Evolutionary conservation across 371 early-diverging fungal species (phyloP).

Genomic region (Massospora cicadina): DNA sequence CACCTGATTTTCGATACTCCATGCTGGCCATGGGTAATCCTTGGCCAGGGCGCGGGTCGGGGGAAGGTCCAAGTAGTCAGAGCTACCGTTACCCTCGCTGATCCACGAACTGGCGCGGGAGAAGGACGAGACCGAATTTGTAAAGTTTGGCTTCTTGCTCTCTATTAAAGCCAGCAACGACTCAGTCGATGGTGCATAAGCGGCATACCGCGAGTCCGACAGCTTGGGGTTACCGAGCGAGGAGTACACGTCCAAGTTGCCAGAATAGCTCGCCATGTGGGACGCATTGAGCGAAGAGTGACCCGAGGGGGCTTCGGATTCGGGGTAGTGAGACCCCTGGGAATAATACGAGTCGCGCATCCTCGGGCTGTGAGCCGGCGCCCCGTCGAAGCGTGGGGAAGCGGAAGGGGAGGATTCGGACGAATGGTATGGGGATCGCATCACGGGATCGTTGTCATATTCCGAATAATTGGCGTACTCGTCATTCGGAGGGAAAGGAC

Average conservation of each 20-base stretch:
- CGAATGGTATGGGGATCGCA: constrained; percentile 6
- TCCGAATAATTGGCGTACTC: constrained; percentile 7
- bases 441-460: not conserved
- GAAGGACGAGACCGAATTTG: constrained; percentile 2
- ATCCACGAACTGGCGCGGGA: constrained; percentile 24
- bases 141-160: constrained; percentile 29
- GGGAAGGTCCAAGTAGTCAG: constrained; percentile 1
- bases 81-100: not conserved
- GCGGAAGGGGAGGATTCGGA: constrained; percentile 3
- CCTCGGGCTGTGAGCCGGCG: not conserved
- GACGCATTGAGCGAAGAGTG: not conserved
- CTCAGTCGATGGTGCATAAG: constrained; percentile 52
- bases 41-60: not conserved
- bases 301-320: not conserved
- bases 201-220: constrained; percentile 43
- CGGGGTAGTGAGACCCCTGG: not conserved
- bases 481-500: not conserved
- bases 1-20: constrained; percentile 35
- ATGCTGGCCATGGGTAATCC: constrained; percentile 42
- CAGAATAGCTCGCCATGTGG: constrained; percentile 12
- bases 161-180: constrained; percentile 52
- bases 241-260: constrained; percentile 39
- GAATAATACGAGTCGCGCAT: constrained; percentile 2
- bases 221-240: constrained; percentile 30
- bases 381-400: not conserved